Evolutionary conservation across 768 basidiomycete genomes (phyloP).

Genomic region (Austroboletus eburneus): DNA sequence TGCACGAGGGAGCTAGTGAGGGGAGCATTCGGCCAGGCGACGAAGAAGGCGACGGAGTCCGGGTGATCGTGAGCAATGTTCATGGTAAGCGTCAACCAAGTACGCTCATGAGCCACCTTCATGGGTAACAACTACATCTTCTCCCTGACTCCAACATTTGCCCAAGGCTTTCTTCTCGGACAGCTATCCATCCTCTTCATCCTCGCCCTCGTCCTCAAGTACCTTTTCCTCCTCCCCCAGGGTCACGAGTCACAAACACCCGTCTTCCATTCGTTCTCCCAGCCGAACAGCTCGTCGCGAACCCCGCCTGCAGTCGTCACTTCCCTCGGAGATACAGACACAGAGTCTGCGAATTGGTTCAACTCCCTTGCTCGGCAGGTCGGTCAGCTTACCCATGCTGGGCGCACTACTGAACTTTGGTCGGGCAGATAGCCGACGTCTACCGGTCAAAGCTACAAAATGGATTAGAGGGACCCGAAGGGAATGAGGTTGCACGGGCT

Average conservation of each 20-base stretch:
- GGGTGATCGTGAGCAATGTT: background rate
- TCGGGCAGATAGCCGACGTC: conserved; percentile 54
- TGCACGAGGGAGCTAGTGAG: conserved; percentile 49
- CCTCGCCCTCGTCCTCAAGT: conserved; percentile 79
- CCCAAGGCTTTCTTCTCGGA: conserved; percentile 89
- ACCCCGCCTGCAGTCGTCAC: conserved; percentile 19
- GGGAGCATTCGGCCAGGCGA: conserved; percentile 53
- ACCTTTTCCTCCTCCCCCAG: conserved; percentile 88
- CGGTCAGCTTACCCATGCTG: conserved; percentile 14
- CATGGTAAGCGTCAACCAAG: too few species aligned
- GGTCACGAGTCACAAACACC: conserved; percentile 51
- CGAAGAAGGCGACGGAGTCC: conserved; percentile 40
- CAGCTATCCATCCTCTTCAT: conserved; percentile 84
- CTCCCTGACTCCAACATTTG: conserved; percentile 84
- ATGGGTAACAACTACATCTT: conserved; percentile 54
- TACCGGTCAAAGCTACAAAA: conserved; percentile 78
- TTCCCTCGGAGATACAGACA: conserved; percentile 35
- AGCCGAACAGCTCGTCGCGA: conserved; percentile 42
- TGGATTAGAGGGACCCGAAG: conserved; percentile 63
- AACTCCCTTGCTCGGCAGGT: conserved; percentile 84
- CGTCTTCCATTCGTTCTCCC: conserved; percentile 56
- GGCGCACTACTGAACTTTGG: background rate
- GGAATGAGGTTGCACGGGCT: conserved; percentile 78
- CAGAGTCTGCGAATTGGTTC: conserved; percentile 89
- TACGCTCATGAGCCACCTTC: conserved; percentile 3